Evolutionary conservation across 139 green algal species (phyloP), one percentile per base, ranked within the genome.

Genomic region (Edaphochlamys debaryana): DNA sequence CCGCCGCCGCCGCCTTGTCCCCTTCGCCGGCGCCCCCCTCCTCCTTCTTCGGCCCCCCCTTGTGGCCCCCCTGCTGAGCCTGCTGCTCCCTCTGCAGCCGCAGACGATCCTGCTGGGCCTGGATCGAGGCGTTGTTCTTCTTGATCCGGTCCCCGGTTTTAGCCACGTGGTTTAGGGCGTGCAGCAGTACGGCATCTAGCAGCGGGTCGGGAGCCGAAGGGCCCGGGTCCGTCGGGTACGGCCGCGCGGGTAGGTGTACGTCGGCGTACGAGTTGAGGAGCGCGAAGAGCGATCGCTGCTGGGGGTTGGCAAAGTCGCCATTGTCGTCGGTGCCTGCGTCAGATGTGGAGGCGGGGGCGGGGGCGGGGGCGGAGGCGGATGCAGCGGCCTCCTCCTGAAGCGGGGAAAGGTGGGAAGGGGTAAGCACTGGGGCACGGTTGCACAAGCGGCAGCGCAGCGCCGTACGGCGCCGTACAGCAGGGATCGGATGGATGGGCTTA

Each of bases 71-170:
- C 70, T 32, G n/a, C 70, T 67, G 48, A 30, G 34, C 48, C 20
- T 50, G n/a, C 48, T 48, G 45, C 19, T 32, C 4, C 27, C 29
- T 15, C 67, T 29, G 20, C 79, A 36, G 54, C 54, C 36, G 68
- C 79, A n/a, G 74, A 11, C 41, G 9, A 5, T n/a, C n/a, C 66
- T n/a, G n/a, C n/a, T n/a, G n/a, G n/a, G n/a, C n/a, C n/a, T n/a
- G n/a, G n/a, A n/a, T n/a, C n/a, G n/a, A n/a, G n/a, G 67, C 92
- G 79, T 98, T 98, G 88, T 98, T 97, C 66, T 94, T 95, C 85
- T 94, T 96, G 71, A 99, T 95, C 38, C 72, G 68, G 71, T 98
- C 96, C 4, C 93, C 90, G 20, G 94, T 92, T 54, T 94, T 94
- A 56, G 89, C 73, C 27, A 96, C 79, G 89, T 99, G 96, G 80